Conservation (phyloP, 345 rosid genomes). For the Pistacia vera region DNA sequence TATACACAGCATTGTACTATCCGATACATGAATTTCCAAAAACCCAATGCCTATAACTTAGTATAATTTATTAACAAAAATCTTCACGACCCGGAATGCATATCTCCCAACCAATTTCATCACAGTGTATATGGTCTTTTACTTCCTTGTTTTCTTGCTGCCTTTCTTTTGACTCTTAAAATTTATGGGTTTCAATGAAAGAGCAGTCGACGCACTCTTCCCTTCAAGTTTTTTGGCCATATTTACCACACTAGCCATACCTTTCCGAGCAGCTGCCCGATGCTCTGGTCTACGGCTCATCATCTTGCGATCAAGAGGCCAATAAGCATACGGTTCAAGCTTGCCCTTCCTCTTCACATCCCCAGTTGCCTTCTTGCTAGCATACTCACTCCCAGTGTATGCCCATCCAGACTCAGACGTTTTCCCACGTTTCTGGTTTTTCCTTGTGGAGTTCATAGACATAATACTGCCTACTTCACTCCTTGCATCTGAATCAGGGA, state of each 20-base stretch:
- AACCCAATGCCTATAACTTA: neutral
- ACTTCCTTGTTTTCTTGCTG: slow-evolving; percentile 38
- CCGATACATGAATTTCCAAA: neutral
- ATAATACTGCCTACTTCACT: slow-evolving; percentile 56
- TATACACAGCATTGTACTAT: neutral
- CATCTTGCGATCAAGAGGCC: slow-evolving; percentile 99
- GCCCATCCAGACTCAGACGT: slow-evolving; percentile 83
- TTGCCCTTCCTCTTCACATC: slow-evolving; percentile 87
- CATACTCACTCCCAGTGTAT: slow-evolving; percentile 84
- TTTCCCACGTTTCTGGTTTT: slow-evolving; percentile 65
- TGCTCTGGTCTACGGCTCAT: slow-evolving; percentile 92
- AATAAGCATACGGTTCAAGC: slow-evolving; percentile 93
- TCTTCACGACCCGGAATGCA: neutral
- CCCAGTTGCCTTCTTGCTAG: slow-evolving; percentile 87
- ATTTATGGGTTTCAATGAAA: slow-evolving; percentile 41
- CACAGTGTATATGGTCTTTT: neutral
- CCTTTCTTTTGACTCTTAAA: slow-evolving; percentile 34
- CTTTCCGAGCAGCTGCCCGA: slow-evolving; percentile 81
- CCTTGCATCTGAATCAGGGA: slow-evolving; percentile 53
- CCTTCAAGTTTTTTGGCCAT: slow-evolving; percentile 82
- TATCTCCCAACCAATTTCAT: neutral
- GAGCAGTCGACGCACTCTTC: slow-evolving; percentile 60
- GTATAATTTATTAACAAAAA: neutral
- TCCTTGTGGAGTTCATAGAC: slow-evolving; percentile 52
- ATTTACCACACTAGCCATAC: slow-evolving; percentile 83